Evolutionary conservation across 805 yeast genomes (phyloP), one percentile per base, ranked within the genome.

Genomic region (Ogataea siamensis): DNA sequence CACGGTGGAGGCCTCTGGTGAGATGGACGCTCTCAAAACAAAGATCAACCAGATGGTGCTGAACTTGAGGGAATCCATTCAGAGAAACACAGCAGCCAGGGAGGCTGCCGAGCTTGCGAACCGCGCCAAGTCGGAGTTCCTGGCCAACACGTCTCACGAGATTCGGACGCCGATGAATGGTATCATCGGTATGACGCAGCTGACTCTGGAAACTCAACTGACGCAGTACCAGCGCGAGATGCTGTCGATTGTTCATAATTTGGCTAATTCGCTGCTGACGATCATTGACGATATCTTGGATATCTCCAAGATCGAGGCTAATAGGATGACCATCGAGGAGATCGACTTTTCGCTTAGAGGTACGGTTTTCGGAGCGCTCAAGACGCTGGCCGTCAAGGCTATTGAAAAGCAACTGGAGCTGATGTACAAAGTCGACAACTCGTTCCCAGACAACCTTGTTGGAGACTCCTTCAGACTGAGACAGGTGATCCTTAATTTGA

Each of bases 41-140:
- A 76, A 76, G 54, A 76, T 76, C 52, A 76, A 83, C 60, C 89
- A 82, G 67, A 83, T 83, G 93, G 95, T 87, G 58, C 74, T 83
- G 50, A 84, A 86, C 54, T 70, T 87, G 56, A 74, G 95, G 60
- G 96, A 87, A 57, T 83, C 93, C 4, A 87, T 87, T 58, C 94
- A 87, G 63, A 78, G 95, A 59, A 87, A 87, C 56, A 86, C 96
- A 0, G 93, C 91, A 8, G 95, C 95, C 1, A 79, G 96, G 64
- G 95, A 87, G 63, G 95, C 95, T 24, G 96, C 96, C 25, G 96
- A 87, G 57, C 69, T 86, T 51, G 95, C 95, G 5, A 87, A 87
- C 60, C 73, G 85, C 50, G 87, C 95, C 4, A 87, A 87, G 61
- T 86, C 95, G 7, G 96, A 87, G 61, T 87, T 87, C 58, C 71